phyloP scores from a whole-genome alignment of 2,329 filamentous ascomycete species.

The Colletotrichum sp. region DNA sequence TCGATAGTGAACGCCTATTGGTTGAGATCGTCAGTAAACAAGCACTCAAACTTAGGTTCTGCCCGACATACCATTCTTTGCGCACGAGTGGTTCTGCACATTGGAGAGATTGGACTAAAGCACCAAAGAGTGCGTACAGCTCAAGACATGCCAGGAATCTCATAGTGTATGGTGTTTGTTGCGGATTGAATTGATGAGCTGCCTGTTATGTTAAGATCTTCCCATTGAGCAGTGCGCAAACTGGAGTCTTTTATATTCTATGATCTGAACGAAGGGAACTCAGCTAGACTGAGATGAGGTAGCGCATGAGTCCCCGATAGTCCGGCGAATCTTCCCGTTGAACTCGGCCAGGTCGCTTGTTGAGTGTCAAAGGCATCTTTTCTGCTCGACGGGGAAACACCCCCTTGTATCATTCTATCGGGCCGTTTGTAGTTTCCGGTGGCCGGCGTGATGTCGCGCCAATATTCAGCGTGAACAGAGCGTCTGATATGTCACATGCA shows the following conservation, averaged over 20 bases:
- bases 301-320: not conserved
- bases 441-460: not conserved
- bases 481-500: not conserved
- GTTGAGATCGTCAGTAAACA: not conserved
- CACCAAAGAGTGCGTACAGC: not conserved
- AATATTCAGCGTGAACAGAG: accelerated
- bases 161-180: not conserved
- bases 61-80: not conserved
- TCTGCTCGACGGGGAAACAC: not conserved
- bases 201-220: not conserved
- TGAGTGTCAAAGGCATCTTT: not conserved
- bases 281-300: not conserved
- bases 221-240: not conserved
- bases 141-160: not conserved
- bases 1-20: not conserved
- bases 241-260: not conserved
- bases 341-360: not conserved
- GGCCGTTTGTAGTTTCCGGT: not conserved
- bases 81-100: not conserved
- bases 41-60: not conserved
- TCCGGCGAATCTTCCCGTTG: not conserved
- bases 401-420: not conserved
- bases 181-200: not conserved
- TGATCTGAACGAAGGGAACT: accelerated
- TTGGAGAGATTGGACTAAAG: not conserved